phyloP scores from a whole-genome alignment of 371 early-diverging fungal genomes.

The Syncephalis fuscata region DNA sequence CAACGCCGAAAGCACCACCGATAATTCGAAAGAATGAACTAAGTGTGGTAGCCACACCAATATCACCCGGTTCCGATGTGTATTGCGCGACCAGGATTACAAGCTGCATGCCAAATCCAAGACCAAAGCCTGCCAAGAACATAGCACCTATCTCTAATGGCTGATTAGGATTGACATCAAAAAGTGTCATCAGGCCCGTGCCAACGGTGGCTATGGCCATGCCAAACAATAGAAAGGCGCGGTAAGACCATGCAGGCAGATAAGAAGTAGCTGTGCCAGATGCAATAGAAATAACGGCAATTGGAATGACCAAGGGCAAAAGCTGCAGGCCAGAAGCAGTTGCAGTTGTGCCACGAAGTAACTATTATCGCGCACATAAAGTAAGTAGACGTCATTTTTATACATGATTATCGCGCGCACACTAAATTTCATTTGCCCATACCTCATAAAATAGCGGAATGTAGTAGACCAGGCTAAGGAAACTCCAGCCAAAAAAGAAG shows the following conservation, averaged over 20 bases:
- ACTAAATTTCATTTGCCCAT: no score
- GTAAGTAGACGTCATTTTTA: no score
- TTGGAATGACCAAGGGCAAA: slow-evolving; percentile 28
- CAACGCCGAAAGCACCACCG: slow-evolving; percentile 32
- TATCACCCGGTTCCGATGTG: slow-evolving; percentile 15
- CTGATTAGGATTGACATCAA: slow-evolving; percentile 16
- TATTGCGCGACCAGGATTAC: slow-evolving; percentile 29
- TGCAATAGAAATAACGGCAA: slow-evolving; percentile 12
- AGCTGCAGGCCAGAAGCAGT: slow-evolving; percentile 36
- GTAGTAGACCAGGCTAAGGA: slow-evolving; percentile 32
- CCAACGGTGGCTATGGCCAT: slow-evolving; percentile 17
- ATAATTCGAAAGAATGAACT: slow-evolving; percentile 23
- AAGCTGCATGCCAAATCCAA: slow-evolving; percentile 16
- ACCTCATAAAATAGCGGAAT: slow-evolving; percentile 15
- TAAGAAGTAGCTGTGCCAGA: slow-evolving; percentile 17
- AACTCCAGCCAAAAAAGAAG: slow-evolving; percentile 27
- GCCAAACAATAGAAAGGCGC: slow-evolving; percentile 19
- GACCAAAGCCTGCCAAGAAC: slow-evolving; percentile 28
- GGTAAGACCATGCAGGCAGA: slow-evolving; percentile 13
- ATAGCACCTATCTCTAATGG: slow-evolving; percentile 28
- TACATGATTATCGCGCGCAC: no score
- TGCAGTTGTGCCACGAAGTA: slow-evolving; percentile 34
- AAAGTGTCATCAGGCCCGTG: slow-evolving; percentile 4
- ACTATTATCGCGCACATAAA: no score
- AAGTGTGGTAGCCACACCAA: slow-evolving; percentile 27